Evolutionary conservation across 805 yeast genomes (phyloP), one percentile per base, ranked within the genome.

Genomic region (Yarrowia sp.): DNA sequence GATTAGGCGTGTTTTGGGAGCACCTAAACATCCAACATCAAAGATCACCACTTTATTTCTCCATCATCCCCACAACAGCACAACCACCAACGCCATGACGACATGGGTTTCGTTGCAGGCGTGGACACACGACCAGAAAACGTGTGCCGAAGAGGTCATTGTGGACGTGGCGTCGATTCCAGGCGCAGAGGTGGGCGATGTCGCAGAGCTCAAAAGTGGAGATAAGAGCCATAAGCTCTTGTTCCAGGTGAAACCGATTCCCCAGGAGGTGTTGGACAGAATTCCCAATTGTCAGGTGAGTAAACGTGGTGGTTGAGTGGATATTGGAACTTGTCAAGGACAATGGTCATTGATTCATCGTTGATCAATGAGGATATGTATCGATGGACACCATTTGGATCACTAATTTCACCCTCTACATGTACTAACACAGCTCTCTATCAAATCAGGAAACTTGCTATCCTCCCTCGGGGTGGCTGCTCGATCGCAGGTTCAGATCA

Each of bases 111-210:
- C 67, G 46, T 49, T 76, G 71, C 73, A 75, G 32, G 77, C 75
- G 11, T 77, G 80, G 81, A 74, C 90, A 72, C 98, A 93, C 74
- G 97, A 92, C 71, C 72, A 84, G 4, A 78, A 91, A 32, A 80
- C 84, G 0, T 85, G 87, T 1, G 52, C 79, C 1, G 87, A 87
- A 45, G 86, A 85, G 45, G 90, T 92, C 2, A 76, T 89, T 56
- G 74, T 92, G 1, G 93, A 91, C 74, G 77, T 87, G 19, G 74
- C 80, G 0, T 79, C 85, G 3, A 72, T 91, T 0, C 89, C 91
- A 0, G 67, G 68, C 8, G 85, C 90, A 0, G 80, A 81, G 67
- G 86, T 83, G n/a, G 97, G 97, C 16, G 91, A 89, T 74, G 78
- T 91, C 8, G 93, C 91, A 26, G 96, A 91, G 76, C 73, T 81